Evolutionary conservation across 192 early-diverging fungal species (phyloP).

Genomic region (Coemansia sp.): DNA sequence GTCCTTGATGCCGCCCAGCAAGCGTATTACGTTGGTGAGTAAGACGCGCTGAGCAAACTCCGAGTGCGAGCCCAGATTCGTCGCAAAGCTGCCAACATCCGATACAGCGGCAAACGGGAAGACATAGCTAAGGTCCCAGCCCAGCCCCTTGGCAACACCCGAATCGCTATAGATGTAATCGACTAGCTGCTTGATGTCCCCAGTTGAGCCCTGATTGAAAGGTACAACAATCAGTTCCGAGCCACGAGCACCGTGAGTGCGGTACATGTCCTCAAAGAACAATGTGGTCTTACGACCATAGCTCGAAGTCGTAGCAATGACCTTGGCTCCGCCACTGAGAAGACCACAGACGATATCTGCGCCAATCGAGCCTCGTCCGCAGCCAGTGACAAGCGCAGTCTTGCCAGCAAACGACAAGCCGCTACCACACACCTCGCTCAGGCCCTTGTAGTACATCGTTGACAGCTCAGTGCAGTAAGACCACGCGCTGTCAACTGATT

Average conservation of each 20-base stretch:
- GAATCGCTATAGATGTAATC: constrained; percentile 73
- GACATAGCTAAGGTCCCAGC: constrained; percentile 92
- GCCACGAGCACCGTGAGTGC: constrained; percentile 81
- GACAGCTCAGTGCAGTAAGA: constrained; percentile 72
- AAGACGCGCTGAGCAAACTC: constrained; percentile 92
- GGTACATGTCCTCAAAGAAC: constrained; percentile 89
- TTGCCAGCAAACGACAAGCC: constrained; percentile 85
- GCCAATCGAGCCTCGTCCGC: constrained; percentile 90
- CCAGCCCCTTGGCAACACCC: constrained; percentile 60
- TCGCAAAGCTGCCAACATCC: constrained; percentile 82
- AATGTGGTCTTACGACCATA: constrained; percentile 77
- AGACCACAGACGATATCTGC: constrained; percentile 85
- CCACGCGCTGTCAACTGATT: constrained; percentile 56
- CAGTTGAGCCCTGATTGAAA: constrained; percentile 89
- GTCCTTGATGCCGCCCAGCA: constrained; percentile 83
- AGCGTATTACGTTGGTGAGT: constrained; percentile 87
- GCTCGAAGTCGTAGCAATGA: constrained; percentile 90
- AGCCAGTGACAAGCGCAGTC: constrained; percentile 87
- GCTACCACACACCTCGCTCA: constrained; percentile 68
- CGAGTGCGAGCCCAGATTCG: constrained; percentile 78
- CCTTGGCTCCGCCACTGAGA: constrained; percentile 88
- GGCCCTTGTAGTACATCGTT: constrained; percentile 71
- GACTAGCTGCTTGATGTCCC: constrained; percentile 76
- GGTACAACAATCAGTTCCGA: constrained; percentile 89
- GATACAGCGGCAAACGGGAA: constrained; percentile 93